Percentiles rank a stretch among this genome's conserved stretches.
phyloP scores from a whole-genome alignment of 805 yeast species.

The Teunomyces barrocoloradensis region DNA sequence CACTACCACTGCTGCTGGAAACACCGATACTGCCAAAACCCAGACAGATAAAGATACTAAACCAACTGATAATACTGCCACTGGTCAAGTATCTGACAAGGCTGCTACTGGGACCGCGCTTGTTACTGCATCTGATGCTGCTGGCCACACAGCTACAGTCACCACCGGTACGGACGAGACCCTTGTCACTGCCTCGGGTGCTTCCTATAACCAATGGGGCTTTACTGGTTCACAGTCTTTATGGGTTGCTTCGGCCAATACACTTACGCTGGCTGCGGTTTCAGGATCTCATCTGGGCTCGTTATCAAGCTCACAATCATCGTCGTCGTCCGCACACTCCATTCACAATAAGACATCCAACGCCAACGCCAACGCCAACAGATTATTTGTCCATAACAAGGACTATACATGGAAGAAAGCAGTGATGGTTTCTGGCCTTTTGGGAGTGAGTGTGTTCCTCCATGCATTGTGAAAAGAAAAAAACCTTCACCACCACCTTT shows the following conservation, averaged over 20 bases:
- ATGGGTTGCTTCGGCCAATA: conserved; percentile 25
- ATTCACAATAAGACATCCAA: conserved; percentile 17
- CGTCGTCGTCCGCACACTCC: conserved; percentile 12
- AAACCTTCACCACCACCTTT: not conserved
- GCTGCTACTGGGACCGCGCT: conserved; percentile 5
- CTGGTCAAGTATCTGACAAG: not conserved
- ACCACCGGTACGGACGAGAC: conserved; percentile 6
- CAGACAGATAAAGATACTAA: conserved; percentile 5
- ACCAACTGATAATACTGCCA: not conserved
- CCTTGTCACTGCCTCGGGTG: conserved; percentile 8
- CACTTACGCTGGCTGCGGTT: not conserved
- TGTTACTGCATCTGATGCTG: conserved; percentile 6
- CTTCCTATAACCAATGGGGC: conserved; percentile 40
- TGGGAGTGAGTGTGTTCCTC: conserved; percentile 15
- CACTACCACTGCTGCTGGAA: not conserved
- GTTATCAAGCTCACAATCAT: conserved; percentile 7
- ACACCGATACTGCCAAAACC: conserved; percentile 6
- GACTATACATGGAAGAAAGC: conserved; percentile 16
- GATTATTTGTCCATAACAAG: conserved; percentile 11
- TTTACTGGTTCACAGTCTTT: conserved; percentile 38
- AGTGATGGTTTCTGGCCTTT: conserved; percentile 12
- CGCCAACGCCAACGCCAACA: conserved; percentile 18
- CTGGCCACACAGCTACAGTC: conserved; percentile 8
- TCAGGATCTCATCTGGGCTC: conserved; percentile 4
- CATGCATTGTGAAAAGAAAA: conserved; percentile 6